These are phyloP conservation scores for Fragosphaeria purpurea DNA, from an alignment of 2,329 filamentous ascomycete genomes.

Conservation along the genomic window DNA sequence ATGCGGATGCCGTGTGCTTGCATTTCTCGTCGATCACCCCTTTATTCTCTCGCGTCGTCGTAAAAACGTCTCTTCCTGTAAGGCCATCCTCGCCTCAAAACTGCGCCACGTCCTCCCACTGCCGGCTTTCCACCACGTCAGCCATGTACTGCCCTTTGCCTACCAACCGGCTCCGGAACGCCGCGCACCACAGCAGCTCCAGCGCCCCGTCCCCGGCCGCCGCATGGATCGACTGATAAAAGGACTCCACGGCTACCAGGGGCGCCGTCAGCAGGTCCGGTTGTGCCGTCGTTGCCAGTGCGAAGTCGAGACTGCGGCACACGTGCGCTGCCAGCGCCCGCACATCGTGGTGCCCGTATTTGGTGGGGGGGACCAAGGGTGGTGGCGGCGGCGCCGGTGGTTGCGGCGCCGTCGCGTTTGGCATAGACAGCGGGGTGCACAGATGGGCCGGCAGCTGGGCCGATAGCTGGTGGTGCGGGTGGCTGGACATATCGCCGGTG, in stretches of 20 bases:
- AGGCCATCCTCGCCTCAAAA: conserved; percentile 6
- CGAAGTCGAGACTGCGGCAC: conserved; percentile 41
- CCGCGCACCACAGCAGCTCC: conserved; percentile 39
- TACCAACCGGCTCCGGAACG: conserved; percentile 29
- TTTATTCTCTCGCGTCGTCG: too few species aligned
- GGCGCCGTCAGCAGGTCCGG: conserved; percentile 36
- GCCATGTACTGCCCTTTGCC: conserved; percentile 32
- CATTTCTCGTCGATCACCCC: too few species aligned
- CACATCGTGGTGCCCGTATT: conserved; percentile 23
- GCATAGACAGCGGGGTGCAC: too few species aligned
- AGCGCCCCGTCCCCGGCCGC: conserved; percentile 30
- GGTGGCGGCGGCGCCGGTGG: conserved; percentile 22
- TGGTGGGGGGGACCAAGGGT: conserved; percentile 28
- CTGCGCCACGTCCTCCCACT: conserved; percentile 25
- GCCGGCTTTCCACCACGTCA: conserved; percentile 26
- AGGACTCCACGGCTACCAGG: conserved; percentile 31
- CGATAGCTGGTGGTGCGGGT: too few species aligned
- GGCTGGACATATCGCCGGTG: too few species aligned
- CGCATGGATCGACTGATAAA: conserved; percentile 30
- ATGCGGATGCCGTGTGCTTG: too few species aligned
- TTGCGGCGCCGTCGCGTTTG: conserved; percentile 17
- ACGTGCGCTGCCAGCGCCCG: conserved; percentile 37
- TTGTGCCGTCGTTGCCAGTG: conserved; percentile 32
- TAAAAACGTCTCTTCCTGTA: too few species aligned
- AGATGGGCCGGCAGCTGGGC: too few species aligned